Evolutionary conservation across 805 yeast genomes (phyloP), one percentile per base, ranked within the genome.

Genomic region (Teunomyces funiuensis): DNA sequence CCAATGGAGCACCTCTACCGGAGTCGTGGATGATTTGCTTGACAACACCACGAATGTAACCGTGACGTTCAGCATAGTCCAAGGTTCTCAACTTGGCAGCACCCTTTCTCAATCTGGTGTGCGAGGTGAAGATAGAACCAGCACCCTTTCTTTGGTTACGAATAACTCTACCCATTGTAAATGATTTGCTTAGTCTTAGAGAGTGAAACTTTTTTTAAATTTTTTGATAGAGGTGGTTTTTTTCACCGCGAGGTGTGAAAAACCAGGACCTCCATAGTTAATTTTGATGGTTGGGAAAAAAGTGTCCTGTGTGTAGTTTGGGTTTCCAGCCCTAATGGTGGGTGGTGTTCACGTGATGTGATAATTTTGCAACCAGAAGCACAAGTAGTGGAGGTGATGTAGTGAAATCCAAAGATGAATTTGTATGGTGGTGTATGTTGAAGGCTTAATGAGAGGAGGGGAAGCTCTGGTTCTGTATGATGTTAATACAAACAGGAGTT

Each of bases 81-180:
- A 91, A 85, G 73, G 96, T 86, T 85, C 99, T 88, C 76, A 91
- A 85, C 88, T 91, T 91, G 73, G 99, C 99, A 74, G 99, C 98
- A 76, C 99, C 99, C 81, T 93, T 88, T 87, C 99, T 89, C 77
- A 93, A 88, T 80, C 98, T 91, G 83, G 98, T 91, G 93, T 91
- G 96, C 69, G 99, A 84, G 74, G 95, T 85, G 89, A 93, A 93
- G 84, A 93, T 89, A 69, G 98, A 91, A 74, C 99, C 98, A 77
- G 97, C 96, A 86, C 98, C 98, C 82, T 93, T 93, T 89, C 99
- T 90, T 85, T 93, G 99, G 85, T 93, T 93, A 82, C 99, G 95
- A 83, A 93, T 93, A 80, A 93, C 99, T 85, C 98, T 88, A 87
- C 34, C 34, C 34, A 31, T 31, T 31, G 34, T 31, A 31, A 31